A percentile compares a stretch with the other conserved stretches of the same genome.
phyloP scores from a whole-genome alignment of 345 rosid species.

The Gossypium mustelinum region DNA sequence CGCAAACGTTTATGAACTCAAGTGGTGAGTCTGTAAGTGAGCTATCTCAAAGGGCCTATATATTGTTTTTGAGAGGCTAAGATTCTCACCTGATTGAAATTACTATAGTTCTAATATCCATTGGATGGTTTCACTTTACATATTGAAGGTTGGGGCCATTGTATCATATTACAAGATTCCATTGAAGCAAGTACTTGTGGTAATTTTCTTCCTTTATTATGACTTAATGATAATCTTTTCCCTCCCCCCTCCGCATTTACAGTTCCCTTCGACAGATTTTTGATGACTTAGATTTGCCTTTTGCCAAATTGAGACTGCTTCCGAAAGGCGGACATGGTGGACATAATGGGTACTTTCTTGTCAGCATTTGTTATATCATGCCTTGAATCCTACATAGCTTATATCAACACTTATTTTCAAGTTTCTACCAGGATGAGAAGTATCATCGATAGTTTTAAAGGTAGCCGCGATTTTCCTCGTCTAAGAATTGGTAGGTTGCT shows the following conservation, averaged over 20 bases:
- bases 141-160: constrained; percentile 72
- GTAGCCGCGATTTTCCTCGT: constrained; percentile 87
- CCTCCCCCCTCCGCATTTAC: constrained; percentile 2
- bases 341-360: constrained; percentile 73
- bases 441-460: constrained; percentile 84
- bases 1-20: constrained; percentile 89
- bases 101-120: constrained; percentile 10
- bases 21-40: constrained; percentile 98
- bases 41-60: constrained; percentile 26
- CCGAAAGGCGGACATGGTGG: constrained; percentile 99
- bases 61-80: constrained; percentile 13
- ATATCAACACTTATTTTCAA: not conserved
- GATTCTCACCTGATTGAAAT: not conserved
- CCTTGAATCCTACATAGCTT: not conserved
- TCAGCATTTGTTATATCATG: not conserved
- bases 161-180: constrained; percentile 88
- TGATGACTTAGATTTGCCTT: constrained; percentile 94
- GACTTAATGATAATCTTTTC: not conserved
- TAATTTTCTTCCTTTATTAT: constrained; percentile 24
- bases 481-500: constrained; percentile 68
- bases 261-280: constrained; percentile 47
- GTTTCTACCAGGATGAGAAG: constrained; percentile 67
- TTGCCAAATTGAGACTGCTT: constrained; percentile 76
- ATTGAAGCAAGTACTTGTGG: constrained; percentile 90
- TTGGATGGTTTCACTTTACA: constrained; percentile 5